Evolutionary conservation across 2,329 filamentous ascomycete genomes (phyloP).

Genomic region (Pseudogymnoascus sp.): DNA sequence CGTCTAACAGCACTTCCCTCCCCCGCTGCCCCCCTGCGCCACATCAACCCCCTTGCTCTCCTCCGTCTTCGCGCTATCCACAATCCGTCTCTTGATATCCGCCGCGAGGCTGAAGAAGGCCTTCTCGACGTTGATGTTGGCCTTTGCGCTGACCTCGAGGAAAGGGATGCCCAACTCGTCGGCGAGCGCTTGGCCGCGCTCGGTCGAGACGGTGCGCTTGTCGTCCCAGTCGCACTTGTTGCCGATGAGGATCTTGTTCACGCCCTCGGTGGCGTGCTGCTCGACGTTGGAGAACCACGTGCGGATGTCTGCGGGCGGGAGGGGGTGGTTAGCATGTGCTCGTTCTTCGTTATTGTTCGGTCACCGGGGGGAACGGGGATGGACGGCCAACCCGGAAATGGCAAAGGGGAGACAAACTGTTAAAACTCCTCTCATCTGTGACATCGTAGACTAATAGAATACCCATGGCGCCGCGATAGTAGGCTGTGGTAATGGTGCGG

Average conservation of each 20-base stretch:
- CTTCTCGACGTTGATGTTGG: constrained; percentile 99
- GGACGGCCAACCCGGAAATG: background rate
- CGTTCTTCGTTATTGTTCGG: background rate
- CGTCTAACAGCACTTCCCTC: constrained; percentile 70
- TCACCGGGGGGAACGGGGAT: background rate
- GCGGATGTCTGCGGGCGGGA: constrained; percentile 66
- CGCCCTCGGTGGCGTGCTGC: constrained; percentile 95
- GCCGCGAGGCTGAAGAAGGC: constrained; percentile 91
- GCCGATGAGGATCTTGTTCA: constrained; percentile 99
- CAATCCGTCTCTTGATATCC: constrained; percentile 97
- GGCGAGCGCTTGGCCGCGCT: constrained; percentile 85
- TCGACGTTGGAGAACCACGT: constrained; percentile 99
- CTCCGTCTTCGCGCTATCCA: constrained; percentile 80
- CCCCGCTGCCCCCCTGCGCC: constrained; percentile 48
- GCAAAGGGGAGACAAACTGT: constrained; percentile 49
- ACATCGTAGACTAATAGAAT: constrained; percentile 98
- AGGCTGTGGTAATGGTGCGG: constrained; percentile 96
- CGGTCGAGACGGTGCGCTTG: constrained; percentile 88
- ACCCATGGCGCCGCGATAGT: constrained; percentile 97
- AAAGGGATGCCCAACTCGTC: constrained; percentile 96
- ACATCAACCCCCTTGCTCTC: constrained; percentile 60
- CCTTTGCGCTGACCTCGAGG: constrained; percentile 96
- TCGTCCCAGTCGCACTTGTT: constrained; percentile 99
- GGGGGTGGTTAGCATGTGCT: constrained; percentile 20
- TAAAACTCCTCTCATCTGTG: constrained; percentile 99